Conservation (phyloP, 441 rosid genomes). For the Aquilaria agallochum region DNA sequence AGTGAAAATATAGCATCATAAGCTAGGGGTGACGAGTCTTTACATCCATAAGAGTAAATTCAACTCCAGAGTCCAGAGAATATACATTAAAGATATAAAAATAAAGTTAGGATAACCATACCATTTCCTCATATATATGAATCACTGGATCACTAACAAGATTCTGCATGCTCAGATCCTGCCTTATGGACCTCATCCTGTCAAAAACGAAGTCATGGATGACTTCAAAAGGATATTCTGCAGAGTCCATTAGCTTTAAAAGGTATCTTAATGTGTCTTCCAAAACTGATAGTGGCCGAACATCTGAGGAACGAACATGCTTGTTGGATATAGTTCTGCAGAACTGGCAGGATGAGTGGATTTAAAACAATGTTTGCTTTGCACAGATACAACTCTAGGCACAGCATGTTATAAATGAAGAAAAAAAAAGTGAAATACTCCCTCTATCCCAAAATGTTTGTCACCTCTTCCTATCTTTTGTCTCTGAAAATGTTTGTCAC, state of each 20-base stretch:
- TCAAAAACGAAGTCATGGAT: constrained; percentile 92
- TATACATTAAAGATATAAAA: too few species aligned
- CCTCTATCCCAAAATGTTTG: too few species aligned
- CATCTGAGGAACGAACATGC: constrained; percentile 48
- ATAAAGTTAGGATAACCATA: constrained; percentile 24
- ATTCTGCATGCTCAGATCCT: constrained; percentile 89
- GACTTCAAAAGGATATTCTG: constrained; percentile 64
- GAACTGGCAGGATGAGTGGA: constrained; percentile 47
- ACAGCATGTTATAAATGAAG: too few species aligned
- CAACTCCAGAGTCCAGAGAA: too few species aligned
- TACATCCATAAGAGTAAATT: too few species aligned
- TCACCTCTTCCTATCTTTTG: too few species aligned
- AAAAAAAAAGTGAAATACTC: too few species aligned
- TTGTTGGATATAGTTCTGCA: constrained; percentile 83
- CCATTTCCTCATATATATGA: constrained; percentile 80
- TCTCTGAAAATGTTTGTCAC: too few species aligned
- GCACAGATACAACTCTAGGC: too few species aligned
- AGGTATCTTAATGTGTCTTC: constrained; percentile 73
- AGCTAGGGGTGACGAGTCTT: too few species aligned
- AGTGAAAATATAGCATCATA: too few species aligned
- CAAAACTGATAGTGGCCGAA: constrained; percentile 71
- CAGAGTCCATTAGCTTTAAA: constrained; percentile 50
- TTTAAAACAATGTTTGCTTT: not conserved
- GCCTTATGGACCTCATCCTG: constrained; percentile 91
- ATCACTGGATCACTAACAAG: constrained; percentile 54